Base-by-base conservation (phyloP, 2,329 filamentous ascomycete species). In the Dothideomycetes sp. region DNA sequence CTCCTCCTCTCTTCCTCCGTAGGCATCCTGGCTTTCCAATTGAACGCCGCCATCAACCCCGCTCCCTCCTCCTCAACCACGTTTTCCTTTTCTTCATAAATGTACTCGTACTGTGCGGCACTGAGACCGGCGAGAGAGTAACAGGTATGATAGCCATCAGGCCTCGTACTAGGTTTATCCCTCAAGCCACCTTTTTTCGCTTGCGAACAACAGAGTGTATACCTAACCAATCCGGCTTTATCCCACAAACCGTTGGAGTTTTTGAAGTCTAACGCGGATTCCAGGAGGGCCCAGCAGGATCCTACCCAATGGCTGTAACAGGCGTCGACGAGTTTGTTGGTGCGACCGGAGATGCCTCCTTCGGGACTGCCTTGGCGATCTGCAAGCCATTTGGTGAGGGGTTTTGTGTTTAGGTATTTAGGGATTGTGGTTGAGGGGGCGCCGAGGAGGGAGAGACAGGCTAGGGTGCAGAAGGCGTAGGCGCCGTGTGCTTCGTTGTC, bases 291-390 rank as follows among this genome's bases (percentile, higher is more conserved):
- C 85, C 88, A 98, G 66, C 88, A 96, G 41, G 83, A 84, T 41
- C 91, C 91, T 23, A 94, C 82, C 91, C 91, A 98, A 63, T 95
- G 89, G 59, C 85, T 94, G 67, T 98, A 98, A 65, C 91, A 98
- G 32, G 89, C 91, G 61, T 98, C 91, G 22, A 96, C 91, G 22
- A 98, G 73, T 66, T 98, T 98, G 70, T 96, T 96, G 19, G 89
- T 94, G 51, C 91, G 82, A 46, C 91, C 91, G 28, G 85, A 83
- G 57, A 94, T 88, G 24, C 91, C 91, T 49, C 88, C 88, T 61
- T 96, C 91, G 3, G 89, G 91, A 20, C 80, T 78, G 59, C 89
- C 84, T 62, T 98, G 91, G 45, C 87, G 80, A 31, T 84, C 79
- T 6, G 86, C 89, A 27, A 98, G 75, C 87, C 91, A 98, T 45